Percentiles rank a stretch among this genome's conserved stretches.
Conservation (phyloP, 1,284 basidiomycete genomes). For the Peniophora sp. region DNA sequence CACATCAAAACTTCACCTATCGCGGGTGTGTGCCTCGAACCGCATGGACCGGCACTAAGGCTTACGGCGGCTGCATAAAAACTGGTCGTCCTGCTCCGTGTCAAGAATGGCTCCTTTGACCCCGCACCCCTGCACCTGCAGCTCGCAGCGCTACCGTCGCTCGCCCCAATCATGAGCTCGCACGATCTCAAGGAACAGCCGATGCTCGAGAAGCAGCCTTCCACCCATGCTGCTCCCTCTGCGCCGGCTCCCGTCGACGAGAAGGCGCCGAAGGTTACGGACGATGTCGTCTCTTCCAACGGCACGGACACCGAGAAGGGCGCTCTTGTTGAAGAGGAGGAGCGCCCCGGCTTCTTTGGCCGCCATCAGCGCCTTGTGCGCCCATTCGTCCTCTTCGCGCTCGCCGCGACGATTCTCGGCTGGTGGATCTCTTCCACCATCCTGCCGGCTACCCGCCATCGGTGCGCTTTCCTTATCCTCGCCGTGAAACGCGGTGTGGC, state of each 20-base stretch:
- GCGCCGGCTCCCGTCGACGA: constrained; percentile 6
- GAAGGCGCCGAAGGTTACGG: constrained; percentile 4
- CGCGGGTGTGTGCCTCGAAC: no score
- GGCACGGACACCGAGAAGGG: constrained; percentile 17
- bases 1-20: no score
- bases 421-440: constrained; percentile 79
- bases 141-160: not conserved
- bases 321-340: constrained; percentile 14
- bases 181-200: not conserved
- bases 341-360: constrained; percentile 9
- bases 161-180: constrained; percentile 1
- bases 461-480: constrained; percentile 32
- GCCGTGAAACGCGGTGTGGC: constrained; percentile 11
- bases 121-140: no score
- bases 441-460: constrained; percentile 57
- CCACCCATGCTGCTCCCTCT: not conserved
- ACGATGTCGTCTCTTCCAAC: not conserved
- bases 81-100: not conserved
- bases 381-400: constrained; percentile 37
- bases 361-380: constrained; percentile 20
- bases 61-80: not conserved
- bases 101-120: no score
- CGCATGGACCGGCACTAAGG: no score
- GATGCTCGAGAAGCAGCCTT: not conserved
- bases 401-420: constrained; percentile 57